Evolutionary conservation across 768 basidiomycete species (phyloP), one percentile per base, ranked within the genome.

Genomic region (Symmetrospora coprosmae): DNA sequence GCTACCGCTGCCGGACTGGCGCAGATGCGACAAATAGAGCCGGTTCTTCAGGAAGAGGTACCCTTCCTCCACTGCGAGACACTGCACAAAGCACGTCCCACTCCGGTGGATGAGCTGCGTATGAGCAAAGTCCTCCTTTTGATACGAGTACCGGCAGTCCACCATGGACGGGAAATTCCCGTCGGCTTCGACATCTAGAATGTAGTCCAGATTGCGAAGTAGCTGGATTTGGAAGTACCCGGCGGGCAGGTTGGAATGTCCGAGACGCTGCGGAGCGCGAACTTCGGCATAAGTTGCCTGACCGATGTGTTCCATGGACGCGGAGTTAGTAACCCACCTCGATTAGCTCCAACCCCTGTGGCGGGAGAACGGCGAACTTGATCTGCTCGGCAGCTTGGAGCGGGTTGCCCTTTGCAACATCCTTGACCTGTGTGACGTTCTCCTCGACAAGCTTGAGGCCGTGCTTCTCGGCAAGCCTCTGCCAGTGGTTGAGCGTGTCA

Each of bases 51-150:
- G 25, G 28, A 63, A 64, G 2, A 61, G 60, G 28, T 47, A 63
- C 7, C 61, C 62, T 33, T 51, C 34, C 25, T 38, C 47, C 1
- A 82, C 86, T 1, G 84, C 86, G 4, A 90, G 68, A 60, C 92
- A 83, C 70, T 94, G 89, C 8, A 89, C 82, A 69, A 96, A 88
- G 8, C 87, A 89, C 23, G 85, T 80, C 1, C 94, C 94, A 4
- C 84, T 81, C 48, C 83, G 81, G 69, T 94, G 92, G 30, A 94
- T 85, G 71, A 87, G 96, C 70, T 97, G 92, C 19, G 88, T 86
- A 72, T 88, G 79, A 77, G 75, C 82, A 86, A 3, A 82, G 77
- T 39, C 80, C 74, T 37, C 64, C 47, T 84, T 82, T 14, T 91
- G 83, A 70, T 96, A 97, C 8, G 85, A 86, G 73, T 96, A 97